A percentile compares a stretch with the other conserved stretches of the same genome.
Conservation (phyloP, 306 rosid species). For the Vigna nakashimae region DNA sequence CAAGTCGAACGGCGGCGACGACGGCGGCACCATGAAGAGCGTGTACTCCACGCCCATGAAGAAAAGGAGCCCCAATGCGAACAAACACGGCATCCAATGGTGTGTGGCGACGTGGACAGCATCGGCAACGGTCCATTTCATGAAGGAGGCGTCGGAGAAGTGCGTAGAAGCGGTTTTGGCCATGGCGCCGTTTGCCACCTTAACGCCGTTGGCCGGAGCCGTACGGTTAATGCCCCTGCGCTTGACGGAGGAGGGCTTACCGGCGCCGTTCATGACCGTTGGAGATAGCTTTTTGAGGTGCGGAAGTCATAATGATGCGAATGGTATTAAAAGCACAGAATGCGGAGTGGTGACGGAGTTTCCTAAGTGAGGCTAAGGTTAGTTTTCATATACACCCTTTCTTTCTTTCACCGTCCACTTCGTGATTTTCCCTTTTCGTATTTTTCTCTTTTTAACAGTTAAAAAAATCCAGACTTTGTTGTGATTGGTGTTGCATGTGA, state of each 20-base stretch:
- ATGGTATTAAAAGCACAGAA: constrained; percentile 4
- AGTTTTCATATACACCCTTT: not conserved
- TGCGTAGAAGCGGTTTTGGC: constrained; percentile 28
- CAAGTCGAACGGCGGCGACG: constrained; percentile 84
- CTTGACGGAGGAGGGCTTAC: constrained; percentile 44
- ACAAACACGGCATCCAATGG: constrained; percentile 86
- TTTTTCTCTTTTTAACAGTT: not conserved
- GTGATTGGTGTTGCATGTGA: no score
- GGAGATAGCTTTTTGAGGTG: not conserved
- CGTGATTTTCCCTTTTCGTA: no score
- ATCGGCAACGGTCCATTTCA: constrained; percentile 76
- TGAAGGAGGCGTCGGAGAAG: constrained; percentile 51
- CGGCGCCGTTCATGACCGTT: constrained; percentile 55
- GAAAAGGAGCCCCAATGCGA: constrained; percentile 68
- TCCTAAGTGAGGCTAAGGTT: constrained; percentile 42
- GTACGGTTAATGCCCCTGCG: constrained; percentile 19
- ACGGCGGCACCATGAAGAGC: constrained; percentile 83
- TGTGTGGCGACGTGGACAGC: constrained; percentile 63
- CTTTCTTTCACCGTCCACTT: not conserved
- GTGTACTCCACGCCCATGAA: constrained; percentile 98
- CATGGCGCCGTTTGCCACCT: not conserved
- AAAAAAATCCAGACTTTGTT: no score
- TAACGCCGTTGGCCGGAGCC: constrained; percentile 26
- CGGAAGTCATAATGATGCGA: not conserved
- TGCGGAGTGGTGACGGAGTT: constrained; percentile 50